Conservation (phyloP, 1,284 basidiomycete species). For the Uromyces viciae-fabae region DNA sequence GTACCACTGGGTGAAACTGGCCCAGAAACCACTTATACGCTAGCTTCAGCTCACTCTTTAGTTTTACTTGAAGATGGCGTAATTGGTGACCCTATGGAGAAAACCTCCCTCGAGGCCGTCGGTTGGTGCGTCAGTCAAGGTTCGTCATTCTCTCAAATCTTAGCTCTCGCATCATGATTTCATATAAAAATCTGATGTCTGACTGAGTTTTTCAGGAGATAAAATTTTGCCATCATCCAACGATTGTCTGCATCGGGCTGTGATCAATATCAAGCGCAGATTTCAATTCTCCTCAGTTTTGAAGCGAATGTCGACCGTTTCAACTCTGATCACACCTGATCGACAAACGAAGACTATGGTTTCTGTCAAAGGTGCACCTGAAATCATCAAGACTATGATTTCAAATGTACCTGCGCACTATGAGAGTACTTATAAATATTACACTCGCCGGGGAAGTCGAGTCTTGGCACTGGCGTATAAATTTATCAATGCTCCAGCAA, state of each 20-base stretch:
- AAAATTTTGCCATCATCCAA: conserved; percentile 62
- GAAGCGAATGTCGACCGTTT: conserved; percentile 91
- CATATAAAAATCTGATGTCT: background rate
- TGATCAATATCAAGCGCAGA: conserved; percentile 73
- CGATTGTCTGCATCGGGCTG: conserved; percentile 49
- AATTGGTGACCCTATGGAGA: conserved; percentile 99
- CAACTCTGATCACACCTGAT: conserved; percentile 61
- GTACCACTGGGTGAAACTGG: conserved; percentile 72
- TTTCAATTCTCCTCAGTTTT: conserved; percentile 94
- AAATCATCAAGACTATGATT: conserved; percentile 86
- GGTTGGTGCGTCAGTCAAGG: conserved; percentile 82
- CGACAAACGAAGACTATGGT: conserved; percentile 56
- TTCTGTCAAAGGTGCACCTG: conserved; percentile 88
- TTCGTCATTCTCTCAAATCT: conserved; percentile 46
- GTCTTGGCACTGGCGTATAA: conserved; percentile 84
- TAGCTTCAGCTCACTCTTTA: conserved; percentile 91
- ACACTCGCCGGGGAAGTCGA: conserved; percentile 80
- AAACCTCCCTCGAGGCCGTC: conserved; percentile 85
- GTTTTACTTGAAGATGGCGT: conserved; percentile 83
- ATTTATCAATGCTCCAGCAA: conserved; percentile 63
- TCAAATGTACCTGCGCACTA: conserved; percentile 69
- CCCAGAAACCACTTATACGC: conserved; percentile 75
- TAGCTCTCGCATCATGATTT: no score
- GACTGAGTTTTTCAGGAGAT: conserved; percentile 60
- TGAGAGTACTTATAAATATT: conserved; percentile 88